Base-by-base conservation (phyloP, 2,329 filamentous ascomycete genomes). In the Corinectria fuckeliana region DNA sequence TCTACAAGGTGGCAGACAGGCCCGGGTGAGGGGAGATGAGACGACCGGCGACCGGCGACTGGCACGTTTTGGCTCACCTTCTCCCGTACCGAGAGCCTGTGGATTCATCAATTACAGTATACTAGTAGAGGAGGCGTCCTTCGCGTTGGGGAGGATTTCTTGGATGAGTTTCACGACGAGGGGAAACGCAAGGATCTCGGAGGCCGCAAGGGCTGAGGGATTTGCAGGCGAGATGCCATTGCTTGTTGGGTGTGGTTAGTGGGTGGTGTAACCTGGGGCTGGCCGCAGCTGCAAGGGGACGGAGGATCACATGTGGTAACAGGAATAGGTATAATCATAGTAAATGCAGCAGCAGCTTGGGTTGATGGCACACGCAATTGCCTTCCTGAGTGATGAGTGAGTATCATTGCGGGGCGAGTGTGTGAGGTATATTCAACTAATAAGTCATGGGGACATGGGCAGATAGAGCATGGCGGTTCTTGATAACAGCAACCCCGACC, bases 1-100 rank as follows among this genome's bases (percentile, higher is more conserved):
- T 91, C 73, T 96, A 96, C 74, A 84, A 86, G 69, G 76, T 91
- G 18, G 83, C 72, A 56, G 66, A 72, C 68, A 65, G 69, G 50
- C 63, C 69, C 60, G 62, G 66, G 50, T 69, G 57, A 57, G 61
- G n/a, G 48, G 38, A 57, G 36, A 42, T 41, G 50, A 58, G 56
- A 44, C 56, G 49, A 39, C 44, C 42, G 58, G 45, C 36, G 21
- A n/a, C n/a, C 39, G 25, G 39, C 36, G n/a, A 14, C 21, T 25
- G 50, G 44, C 38, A 36, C 38, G 44, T 25, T 38, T 50, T 58
- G 56, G 38, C 44, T n/a, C 23, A 25, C 18, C 50, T 28, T 49
- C 34, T 6, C 42, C 16, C n/a, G n/a, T 13, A 42, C 9, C 21
- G 38, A 38, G 30, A 38, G 28, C 50, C 21, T 45, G 55, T 44